Base-by-base conservation (phyloP, 768 basidiomycete genomes). In the Chalciporus piperatus region DNA sequence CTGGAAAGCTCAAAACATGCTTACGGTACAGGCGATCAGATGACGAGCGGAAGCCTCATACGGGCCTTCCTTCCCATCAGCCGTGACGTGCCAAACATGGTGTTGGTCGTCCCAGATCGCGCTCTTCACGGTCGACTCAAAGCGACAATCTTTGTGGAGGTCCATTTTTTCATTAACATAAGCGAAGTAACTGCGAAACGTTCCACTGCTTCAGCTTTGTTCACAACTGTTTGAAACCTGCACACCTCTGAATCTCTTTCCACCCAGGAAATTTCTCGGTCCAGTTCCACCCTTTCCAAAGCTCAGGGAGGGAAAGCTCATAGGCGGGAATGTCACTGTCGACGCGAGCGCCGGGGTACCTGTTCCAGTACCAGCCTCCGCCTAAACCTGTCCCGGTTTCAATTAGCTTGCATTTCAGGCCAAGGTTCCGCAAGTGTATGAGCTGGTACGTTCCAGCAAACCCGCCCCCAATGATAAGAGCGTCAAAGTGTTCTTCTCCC, bases 251-350 rank as follows among this genome's bases (percentile, higher is more conserved):
- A 4, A 57, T 12, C 13, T 57, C 54, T 19, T 47, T 19, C 54
- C 48, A 46, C 3, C 33, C 48, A 13, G 56, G 56, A 32, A 50
- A 56, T 7, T 43, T 57, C 17, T 47, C 7, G 7, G 56, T 50
- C 56, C 56, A 57, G 1, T 41, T 22, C 56, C 54, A 57, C 13
- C 28, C 56, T 25, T 56, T 56, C 55, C 54, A 56, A 28, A 57
- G 45, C 45, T 57, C 54, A 10, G 54, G 45, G 12, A 50, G 40
- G 6, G 54, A 23, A 3, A 56, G 17, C 35, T 56, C 54, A 33
- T 56, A 56, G 7, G 19, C 9, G 14, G 55, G 55, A 19, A 56
- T 13, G 19, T 50, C 43, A 1, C 48, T 56, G 27, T 56, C 55
- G 2, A 51, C 55, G 11, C 54, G 54, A 1, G 48, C 55, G 17